phyloP scores from a whole-genome alignment of 768 basidiomycete species.

The Lentinula sp. region DNA sequence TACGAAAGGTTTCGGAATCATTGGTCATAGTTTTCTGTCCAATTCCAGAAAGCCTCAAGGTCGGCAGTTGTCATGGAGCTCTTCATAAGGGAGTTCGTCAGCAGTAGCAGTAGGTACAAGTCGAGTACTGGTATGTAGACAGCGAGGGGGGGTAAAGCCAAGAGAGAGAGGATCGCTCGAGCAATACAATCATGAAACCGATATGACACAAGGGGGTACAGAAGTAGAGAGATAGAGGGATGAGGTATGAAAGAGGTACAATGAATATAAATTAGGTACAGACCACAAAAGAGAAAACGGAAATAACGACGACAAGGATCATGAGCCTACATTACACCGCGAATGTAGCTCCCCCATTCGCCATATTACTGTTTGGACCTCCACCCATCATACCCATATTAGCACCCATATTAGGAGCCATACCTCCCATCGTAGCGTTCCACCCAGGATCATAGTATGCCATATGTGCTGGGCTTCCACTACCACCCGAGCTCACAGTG shows the following conservation, averaged over 20 bases:
- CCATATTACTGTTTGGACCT: constrained; percentile 10
- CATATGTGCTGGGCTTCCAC: neutral
- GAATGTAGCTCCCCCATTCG: constrained; percentile 11
- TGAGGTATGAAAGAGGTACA: neutral
- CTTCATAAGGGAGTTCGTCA: neutral
- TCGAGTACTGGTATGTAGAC: neutral
- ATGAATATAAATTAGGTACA: neutral
- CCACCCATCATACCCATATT: constrained; percentile 8
- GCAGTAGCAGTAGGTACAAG: neutral
- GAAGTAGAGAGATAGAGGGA: neutral
- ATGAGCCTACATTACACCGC: constrained; percentile 12
- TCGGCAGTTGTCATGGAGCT: too few species aligned
- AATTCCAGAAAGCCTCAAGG: too few species aligned
- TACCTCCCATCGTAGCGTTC: constrained; percentile 1
- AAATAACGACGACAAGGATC: neutral
- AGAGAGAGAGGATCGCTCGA: neutral
- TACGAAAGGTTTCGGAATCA: too few species aligned
- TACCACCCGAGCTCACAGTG: constrained; percentile 17
- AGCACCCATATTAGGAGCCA: constrained; percentile 6
- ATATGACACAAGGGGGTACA: neutral
- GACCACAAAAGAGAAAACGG: neutral
- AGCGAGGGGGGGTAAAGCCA: neutral
- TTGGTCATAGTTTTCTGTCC: too few species aligned
- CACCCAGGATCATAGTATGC: neutral
- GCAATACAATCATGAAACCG: neutral